Base-by-base conservation (phyloP, 306 rosid genomes). In the Vicia faba region DNA sequence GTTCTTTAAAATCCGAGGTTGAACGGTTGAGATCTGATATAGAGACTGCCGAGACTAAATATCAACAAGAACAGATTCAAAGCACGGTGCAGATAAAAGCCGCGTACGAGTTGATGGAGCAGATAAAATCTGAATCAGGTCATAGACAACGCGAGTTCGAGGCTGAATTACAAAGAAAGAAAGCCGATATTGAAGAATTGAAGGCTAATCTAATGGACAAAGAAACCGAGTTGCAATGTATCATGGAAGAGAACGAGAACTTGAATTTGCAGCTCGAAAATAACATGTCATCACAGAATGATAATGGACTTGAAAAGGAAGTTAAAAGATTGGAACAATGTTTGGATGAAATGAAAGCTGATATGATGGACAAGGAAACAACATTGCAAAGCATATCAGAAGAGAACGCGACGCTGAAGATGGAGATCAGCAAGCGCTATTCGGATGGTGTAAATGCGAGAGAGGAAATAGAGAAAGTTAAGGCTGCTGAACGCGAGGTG, bases 161-260 rank as follows among this genome's bases (percentile, higher is more conserved):
- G 72, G 70, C 72, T 2, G 97, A 88, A 61, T 73, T 89, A 64
- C 75, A 74, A 56, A 79, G 61, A 78, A 77, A 66, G 36, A 88
- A 79, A 68, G 73, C 80, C 31, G 81, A 77, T 33, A 64, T 90
- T 46, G 97, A 95, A 59, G 97, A 88, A 29, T 78, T 90, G 81
- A 90, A 85, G 72, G 88, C 97, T 13, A 84, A 84, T 64, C 64
- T 95, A 41, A 88, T 95, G 99, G 99, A 95, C 36, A 95, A 86
- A 77, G 99, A 95, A 79, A 95, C 95, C 11, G 99, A 95, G 73
- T 68, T 90, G 65, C 99, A 95, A 74, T 76, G 92, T 72, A 87
- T 95, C 49, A 72, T 84, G 19, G 99, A 90, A 64, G 99, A 95
- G 83, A 95, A 95, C 10, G 99, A 90, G 73, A 82, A 72, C 58